Percentiles rank a stretch among this genome's conserved stretches.
Conservation (phyloP, 768 basidiomycete species). For the Boletus patriciae region DNA sequence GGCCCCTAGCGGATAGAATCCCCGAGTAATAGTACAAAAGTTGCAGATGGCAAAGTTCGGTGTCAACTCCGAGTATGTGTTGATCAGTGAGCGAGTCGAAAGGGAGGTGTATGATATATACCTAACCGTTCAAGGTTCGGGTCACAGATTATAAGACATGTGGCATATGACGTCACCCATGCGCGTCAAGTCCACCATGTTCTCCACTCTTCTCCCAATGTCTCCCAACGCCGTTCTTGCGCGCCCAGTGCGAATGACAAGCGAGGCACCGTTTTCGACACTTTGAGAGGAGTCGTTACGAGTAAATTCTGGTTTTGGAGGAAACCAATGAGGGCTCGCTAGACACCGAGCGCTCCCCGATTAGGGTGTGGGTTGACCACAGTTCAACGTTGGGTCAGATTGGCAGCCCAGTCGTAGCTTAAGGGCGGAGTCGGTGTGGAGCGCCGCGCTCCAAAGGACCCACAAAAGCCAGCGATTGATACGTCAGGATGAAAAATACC, state of each 20-base stretch:
- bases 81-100: neutral
- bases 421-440: neutral
- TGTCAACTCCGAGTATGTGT: neutral
- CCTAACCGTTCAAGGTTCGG: neutral
- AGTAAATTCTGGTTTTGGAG: neutral
- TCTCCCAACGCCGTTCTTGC: neutral
- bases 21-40: neutral
- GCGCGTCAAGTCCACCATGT: too few relatives aligned
- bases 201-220: neutral
- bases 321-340: neutral
- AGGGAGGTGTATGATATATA: neutral
- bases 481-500: too few relatives aligned
- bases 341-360: neutral
- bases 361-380: neutral
- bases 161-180: neutral
- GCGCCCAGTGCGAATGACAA: neutral
- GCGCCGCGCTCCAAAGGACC: neutral
- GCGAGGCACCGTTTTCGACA: neutral
- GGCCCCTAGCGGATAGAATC: neutral
- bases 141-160: too few relatives aligned
- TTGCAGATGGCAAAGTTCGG: neutral
- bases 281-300: neutral
- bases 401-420: neutral
- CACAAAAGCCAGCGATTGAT: neutral
- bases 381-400: neutral